phyloP scores from a whole-genome alignment of 1,139 yeast species.

The Lodderomyces jiufengensis region DNA sequence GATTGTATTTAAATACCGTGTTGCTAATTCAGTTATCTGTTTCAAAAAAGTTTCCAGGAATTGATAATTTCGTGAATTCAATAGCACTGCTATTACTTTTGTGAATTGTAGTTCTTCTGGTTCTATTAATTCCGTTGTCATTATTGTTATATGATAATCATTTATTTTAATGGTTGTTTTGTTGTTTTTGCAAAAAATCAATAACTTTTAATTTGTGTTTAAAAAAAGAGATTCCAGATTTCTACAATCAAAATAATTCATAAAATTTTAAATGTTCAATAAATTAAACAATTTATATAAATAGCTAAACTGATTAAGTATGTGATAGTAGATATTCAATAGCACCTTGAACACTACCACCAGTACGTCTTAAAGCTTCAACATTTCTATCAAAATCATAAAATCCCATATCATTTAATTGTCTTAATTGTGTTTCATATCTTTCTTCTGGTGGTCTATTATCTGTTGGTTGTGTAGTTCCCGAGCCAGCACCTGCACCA shows the following conservation, averaged over 20 bases:
- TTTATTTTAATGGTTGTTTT: not conserved
- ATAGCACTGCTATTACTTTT: constrained; percentile 30
- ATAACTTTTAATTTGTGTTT: too few relatives aligned
- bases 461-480: constrained; percentile 51
- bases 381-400: constrained; percentile 90
- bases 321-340: constrained; percentile 53
- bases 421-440: constrained; percentile 85
- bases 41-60: constrained; percentile 44
- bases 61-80: constrained; percentile 35
- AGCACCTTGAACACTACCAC: constrained; percentile 97
- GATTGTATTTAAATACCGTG: constrained; percentile 48
- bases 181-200: not conserved
- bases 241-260: constrained; percentile 3
- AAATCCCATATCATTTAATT: constrained; percentile 95
- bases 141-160: not conserved
- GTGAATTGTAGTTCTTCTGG: constrained; percentile 37
- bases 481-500: constrained; percentile 24
- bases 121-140: not conserved
- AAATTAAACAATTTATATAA: too few relatives aligned
- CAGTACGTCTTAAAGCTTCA: constrained; percentile 87
- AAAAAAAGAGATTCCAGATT: not conserved
- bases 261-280: too few relatives aligned
- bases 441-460: constrained; percentile 94
- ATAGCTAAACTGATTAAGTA: too few relatives aligned
- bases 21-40: constrained; percentile 45